Percentiles rank a stretch among this genome's conserved stretches.
These are phyloP conservation scores for Tuber indicum DNA, from an alignment of 495 filamentous ascomycete genomes.

Conservation along the genomic window DNA sequence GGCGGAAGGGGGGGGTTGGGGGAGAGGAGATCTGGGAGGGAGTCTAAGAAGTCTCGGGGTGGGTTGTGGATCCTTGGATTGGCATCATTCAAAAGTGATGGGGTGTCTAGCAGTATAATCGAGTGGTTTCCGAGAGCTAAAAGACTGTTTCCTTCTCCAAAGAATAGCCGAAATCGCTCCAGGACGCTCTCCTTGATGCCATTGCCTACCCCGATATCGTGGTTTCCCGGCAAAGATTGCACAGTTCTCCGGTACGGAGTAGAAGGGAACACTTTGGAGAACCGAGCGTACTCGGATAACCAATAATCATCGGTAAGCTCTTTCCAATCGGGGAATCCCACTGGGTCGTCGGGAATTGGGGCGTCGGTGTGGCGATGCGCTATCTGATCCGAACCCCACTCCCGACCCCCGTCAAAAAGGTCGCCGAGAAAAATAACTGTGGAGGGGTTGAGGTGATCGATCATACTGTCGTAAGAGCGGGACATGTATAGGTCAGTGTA, in stretches of 20 bases:
- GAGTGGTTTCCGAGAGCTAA: constrained; percentile 91
- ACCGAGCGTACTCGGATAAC: constrained; percentile 72
- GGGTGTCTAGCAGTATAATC: constrained; percentile 78
- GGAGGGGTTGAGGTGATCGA: constrained; percentile 62
- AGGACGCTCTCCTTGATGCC: constrained; percentile 73
- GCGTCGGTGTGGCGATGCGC: constrained; percentile 52
- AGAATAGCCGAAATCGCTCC: constrained; percentile 73
- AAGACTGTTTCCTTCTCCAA: constrained; percentile 78
- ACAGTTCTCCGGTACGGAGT: constrained; percentile 65
- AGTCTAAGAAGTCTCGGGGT: constrained; percentile 64
- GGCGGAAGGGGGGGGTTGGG: neutral
- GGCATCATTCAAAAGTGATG: constrained; percentile 61
- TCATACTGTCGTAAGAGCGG: constrained; percentile 65
- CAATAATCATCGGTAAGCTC: constrained; percentile 70
- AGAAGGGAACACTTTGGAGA: constrained; percentile 66
- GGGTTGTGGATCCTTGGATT: constrained; percentile 61
- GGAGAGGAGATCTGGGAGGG: constrained; percentile 40
- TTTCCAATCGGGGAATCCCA: constrained; percentile 54
- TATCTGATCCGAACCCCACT: constrained; percentile 53
- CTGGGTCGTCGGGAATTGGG: constrained; percentile 40
- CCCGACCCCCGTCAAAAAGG: constrained; percentile 86
- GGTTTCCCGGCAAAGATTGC: constrained; percentile 79
- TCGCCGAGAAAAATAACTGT: constrained; percentile 84
- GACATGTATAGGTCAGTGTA: constrained; percentile 83
- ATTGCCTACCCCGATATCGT: constrained; percentile 82